phyloP scores from a whole-genome alignment of 495 filamentous ascomycete genomes.

The Trichoderma gamsii region DNA sequence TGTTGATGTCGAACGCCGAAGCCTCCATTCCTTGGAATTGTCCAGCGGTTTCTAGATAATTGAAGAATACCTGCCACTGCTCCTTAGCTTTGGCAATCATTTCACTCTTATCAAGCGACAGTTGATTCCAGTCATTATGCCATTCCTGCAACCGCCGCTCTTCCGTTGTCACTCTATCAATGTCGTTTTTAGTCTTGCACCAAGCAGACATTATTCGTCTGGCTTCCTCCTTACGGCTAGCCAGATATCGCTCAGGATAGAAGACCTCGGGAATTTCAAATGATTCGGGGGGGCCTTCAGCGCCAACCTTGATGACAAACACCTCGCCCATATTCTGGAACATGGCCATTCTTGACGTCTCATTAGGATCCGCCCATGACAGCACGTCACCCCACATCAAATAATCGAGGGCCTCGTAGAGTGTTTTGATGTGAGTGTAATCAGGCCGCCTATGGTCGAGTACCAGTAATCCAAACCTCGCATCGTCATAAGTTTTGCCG shows the following conservation, averaged over 20 bases:
- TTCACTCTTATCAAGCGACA: slow-evolving; percentile 22
- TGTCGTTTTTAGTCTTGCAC: slow-evolving; percentile 23
- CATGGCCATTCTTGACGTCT: slow-evolving; percentile 42
- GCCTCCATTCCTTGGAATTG: slow-evolving; percentile 37
- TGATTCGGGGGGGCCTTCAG: slow-evolving; percentile 37
- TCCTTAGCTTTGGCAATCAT: slow-evolving; percentile 27
- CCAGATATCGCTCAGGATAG: slow-evolving; percentile 75
- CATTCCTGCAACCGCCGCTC: slow-evolving; percentile 20
- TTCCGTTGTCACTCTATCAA: slow-evolving; percentile 23
- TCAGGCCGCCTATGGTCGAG: slow-evolving; percentile 25
- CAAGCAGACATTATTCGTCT: slow-evolving; percentile 36
- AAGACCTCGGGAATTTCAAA: slow-evolving; percentile 65
- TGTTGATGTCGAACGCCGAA: slow-evolving; percentile 42
- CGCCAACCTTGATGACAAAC: slow-evolving; percentile 53
- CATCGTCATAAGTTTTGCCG: slow-evolving; percentile 25
- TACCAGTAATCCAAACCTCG: slow-evolving; percentile 36
- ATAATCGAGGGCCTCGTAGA: slow-evolving; percentile 71
- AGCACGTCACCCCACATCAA: slow-evolving; percentile 51
- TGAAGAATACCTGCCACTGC: slow-evolving; percentile 27
- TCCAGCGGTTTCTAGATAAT: slow-evolving; percentile 20
- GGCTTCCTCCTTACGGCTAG: slow-evolving; percentile 47
- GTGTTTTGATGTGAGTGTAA: slow-evolving; percentile 35
- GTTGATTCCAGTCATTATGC: slow-evolving; percentile 18
- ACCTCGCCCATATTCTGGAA: slow-evolving; percentile 59
- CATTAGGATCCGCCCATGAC: slow-evolving; percentile 31